These are phyloP conservation scores for Hypholoma fasciculare DNA, from an alignment of 768 basidiomycete species.

Conservation along the genomic window DNA sequence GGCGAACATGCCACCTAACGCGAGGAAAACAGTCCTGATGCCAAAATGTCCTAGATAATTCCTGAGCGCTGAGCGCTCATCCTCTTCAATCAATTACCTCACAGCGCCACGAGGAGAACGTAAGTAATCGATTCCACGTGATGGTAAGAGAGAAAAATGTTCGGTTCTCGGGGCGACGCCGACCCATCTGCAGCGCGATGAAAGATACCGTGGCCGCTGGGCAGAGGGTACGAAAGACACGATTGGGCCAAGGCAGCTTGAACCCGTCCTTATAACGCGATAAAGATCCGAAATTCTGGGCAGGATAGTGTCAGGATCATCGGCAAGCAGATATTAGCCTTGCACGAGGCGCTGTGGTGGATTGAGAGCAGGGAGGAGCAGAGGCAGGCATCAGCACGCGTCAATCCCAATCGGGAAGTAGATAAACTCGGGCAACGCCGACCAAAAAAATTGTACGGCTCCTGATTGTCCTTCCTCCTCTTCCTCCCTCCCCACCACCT, in stretches of 20 bases:
- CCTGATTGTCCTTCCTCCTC: constrained; percentile 12
- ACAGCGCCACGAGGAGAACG: neutral
- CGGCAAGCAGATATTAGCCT: neutral
- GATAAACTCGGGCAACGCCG: constrained; percentile 53
- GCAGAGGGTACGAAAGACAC: neutral
- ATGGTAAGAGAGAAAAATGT: neutral
- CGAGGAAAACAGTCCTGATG: no score
- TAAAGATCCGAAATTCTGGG: neutral
- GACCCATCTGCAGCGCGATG: no score
- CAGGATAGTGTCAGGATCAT: neutral
- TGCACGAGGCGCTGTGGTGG: neutral
- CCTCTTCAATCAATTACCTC: no score
- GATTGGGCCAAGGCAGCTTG: neutral
- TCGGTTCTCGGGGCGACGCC: neutral
- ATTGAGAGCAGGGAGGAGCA: neutral
- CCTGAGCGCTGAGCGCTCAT: no score
- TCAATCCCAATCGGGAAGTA: constrained; percentile 20
- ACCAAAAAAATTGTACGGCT: constrained; percentile 51
- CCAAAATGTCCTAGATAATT: no score
- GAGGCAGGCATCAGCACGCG: neutral
- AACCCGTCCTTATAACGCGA: neutral
- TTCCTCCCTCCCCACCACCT: constrained; percentile 26
- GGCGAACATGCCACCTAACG: no score
- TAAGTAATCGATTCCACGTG: neutral
- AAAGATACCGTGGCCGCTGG: neutral